Base-by-base conservation (phyloP, 257 asterid genomes). In the Solanum pinnatisectum region DNA sequence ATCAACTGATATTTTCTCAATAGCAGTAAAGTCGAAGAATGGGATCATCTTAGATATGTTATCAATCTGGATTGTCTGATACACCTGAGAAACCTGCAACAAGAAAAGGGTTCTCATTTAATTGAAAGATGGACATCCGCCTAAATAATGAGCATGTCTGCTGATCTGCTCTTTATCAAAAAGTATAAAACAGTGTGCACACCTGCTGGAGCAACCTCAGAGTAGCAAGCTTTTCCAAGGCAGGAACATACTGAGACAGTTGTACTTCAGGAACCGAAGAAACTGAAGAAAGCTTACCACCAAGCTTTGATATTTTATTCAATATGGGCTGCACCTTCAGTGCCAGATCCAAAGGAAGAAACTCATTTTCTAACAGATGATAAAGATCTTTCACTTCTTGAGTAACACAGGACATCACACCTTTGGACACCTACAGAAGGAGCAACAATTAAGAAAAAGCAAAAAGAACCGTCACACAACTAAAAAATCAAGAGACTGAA, bases 131-230 rank as follows among this genome's bases (percentile, higher is more conserved):
- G 42, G 85, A 18, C 42, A 30, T 46, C 30, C 42, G 22, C 85
- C 70, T 3, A 46, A 46, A 8, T 81, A 81, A 27, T 81, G 67
- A 27, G 68, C 40, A 25, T 27, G 63, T 2, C 39, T 15, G 56
- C 56, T 46, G 63, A 52, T 52, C 63, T 52, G 40, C 40, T 81
- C 30, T 81, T 49, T 30, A 30, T 81, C 42, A 46, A 56, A 72
- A 84, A 14, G 8, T 32, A 84, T 20, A 68, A 56, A 42, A 32
- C n/a, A 83, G 65, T 40, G 73, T 25, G 73, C 88, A 68, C 70
- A 96, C 98, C 97, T 95, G 94, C 87, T 94, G 98, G 90, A 97
- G 94, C 93, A 94, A 91, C 92, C 99, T 93, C 90, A 97, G 92
- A 78, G 98, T 93, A 68, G 95, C 95, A 88, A 95, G 96, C 89